Conservation (phyloP, 164 flowering plant genomes). For the Cinnamomum chago region DNA sequence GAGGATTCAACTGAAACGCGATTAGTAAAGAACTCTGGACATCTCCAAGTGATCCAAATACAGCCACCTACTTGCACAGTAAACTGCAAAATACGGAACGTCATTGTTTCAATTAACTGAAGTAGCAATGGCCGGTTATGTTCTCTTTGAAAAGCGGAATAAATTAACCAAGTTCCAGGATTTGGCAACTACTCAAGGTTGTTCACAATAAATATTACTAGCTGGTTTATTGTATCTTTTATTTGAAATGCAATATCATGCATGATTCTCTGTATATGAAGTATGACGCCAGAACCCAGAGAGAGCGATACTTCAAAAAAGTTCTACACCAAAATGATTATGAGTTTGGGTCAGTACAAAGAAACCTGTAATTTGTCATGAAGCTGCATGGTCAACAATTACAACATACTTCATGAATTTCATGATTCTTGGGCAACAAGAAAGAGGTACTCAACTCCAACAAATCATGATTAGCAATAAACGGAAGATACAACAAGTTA, state of each 20-base stretch:
- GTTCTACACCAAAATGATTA: not conserved
- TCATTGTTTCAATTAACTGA: not conserved
- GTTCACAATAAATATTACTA: too few species aligned
- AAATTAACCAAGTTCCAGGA: too few species aligned
- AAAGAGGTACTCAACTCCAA: not conserved
- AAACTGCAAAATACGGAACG: not conserved
- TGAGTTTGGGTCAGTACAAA: not conserved
- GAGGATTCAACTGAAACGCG: too few species aligned
- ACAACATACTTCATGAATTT: not conserved
- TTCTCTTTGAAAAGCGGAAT: not conserved
- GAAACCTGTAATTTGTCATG: not conserved
- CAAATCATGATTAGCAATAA: too few species aligned
- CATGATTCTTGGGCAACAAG: not conserved
- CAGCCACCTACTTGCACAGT: not conserved
- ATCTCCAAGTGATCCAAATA: not conserved
- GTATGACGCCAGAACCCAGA: not conserved
- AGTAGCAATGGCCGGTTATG: not conserved
- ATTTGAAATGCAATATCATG: not conserved
- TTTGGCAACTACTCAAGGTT: too few species aligned
- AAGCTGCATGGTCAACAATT: not conserved
- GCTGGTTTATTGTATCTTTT: not conserved
- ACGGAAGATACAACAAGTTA: not conserved
- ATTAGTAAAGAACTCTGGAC: too few species aligned
- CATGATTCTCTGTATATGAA: not conserved
- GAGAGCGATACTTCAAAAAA: too few species aligned